phyloP scores from a whole-genome alignment of 2,329 filamentous ascomycete species.

The Immersiporthe knoxdaviesiana region DNA sequence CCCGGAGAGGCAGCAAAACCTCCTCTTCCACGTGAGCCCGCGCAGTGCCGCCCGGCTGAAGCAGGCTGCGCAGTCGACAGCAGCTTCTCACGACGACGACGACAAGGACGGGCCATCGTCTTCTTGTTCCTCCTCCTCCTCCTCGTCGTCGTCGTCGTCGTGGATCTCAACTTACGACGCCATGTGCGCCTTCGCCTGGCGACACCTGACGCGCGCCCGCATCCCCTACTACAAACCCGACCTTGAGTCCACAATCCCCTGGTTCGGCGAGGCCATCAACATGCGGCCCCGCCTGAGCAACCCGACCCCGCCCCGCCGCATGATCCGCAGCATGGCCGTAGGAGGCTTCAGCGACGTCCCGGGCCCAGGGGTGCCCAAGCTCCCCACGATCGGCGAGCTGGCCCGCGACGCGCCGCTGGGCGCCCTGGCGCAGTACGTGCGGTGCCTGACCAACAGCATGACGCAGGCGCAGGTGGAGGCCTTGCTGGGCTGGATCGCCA shows the following conservation, averaged over 20 bases:
- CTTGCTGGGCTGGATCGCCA: conserved; percentile 37
- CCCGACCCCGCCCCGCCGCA: conserved; percentile 39
- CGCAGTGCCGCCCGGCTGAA: conserved; percentile 47
- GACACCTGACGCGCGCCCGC: conserved; percentile 34
- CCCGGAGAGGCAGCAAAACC: conserved; percentile 28
- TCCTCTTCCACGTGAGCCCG: conserved; percentile 48
- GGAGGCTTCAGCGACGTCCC: conserved; percentile 6
- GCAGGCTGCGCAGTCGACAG: conserved; percentile 3
- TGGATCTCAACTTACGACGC: conserved; percentile 53
- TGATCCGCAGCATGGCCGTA: conserved; percentile 39
- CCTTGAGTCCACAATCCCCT: conserved; percentile 38
- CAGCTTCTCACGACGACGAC: background rate
- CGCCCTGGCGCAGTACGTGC: conserved; percentile 35
- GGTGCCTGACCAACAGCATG: conserved; percentile 39
- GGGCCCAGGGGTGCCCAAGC: background rate
- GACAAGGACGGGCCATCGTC: background rate
- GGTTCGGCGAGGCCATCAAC: conserved; percentile 39
- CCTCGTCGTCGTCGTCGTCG: no score
- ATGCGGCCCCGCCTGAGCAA: conserved; percentile 42
- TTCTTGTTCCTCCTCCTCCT: background rate
- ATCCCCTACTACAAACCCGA: conserved; percentile 20
- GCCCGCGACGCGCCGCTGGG: conserved; percentile 40
- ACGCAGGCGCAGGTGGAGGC: conserved; percentile 38
- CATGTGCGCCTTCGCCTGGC: conserved; percentile 46
- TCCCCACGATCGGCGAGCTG: conserved; percentile 32